phyloP scores from a whole-genome alignment of 2,329 filamentous ascomycete species.

The Tolypocladium endophyticum region DNA sequence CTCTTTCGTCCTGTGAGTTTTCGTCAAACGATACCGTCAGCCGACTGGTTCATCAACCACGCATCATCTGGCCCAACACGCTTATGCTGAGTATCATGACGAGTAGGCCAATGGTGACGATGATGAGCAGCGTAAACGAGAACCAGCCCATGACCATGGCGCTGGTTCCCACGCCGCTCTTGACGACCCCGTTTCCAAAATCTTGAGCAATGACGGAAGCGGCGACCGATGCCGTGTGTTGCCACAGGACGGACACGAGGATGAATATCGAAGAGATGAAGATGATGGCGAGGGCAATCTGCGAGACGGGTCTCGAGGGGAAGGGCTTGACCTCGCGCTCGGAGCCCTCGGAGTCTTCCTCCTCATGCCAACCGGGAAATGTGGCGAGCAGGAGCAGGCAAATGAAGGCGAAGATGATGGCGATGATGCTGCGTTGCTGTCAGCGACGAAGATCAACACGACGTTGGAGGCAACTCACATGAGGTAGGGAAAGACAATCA shows the following conservation, averaged over 20 bases:
- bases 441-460: neutral
- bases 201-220: constrained; percentile 90
- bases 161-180: constrained; percentile 78
- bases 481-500: constrained; percentile 94
- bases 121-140: constrained; percentile 82
- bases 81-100: constrained; percentile 95
- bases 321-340: constrained; percentile 91
- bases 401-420: constrained; percentile 93
- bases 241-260: constrained; percentile 71
- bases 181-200: constrained; percentile 80
- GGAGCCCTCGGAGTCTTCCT: constrained; percentile 67
- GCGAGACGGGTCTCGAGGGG: constrained; percentile 82
- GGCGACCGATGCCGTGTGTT: constrained; percentile 92
- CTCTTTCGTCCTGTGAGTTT: constrained; percentile 2
- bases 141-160: constrained; percentile 99
- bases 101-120: constrained; percentile 88
- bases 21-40: neutral
- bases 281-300: constrained; percentile 87
- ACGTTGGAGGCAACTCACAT: constrained; percentile 48
- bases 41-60: constrained; percentile 6
- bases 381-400: constrained; percentile 91
- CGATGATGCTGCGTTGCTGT: constrained; percentile 62
- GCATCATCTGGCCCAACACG: constrained; percentile 54
- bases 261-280: constrained; percentile 65
- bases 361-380: constrained; percentile 96